phyloP scores from a whole-genome alignment of 1,284 basidiomycete genomes.

The Papiliotrema fonsecae region DNA sequence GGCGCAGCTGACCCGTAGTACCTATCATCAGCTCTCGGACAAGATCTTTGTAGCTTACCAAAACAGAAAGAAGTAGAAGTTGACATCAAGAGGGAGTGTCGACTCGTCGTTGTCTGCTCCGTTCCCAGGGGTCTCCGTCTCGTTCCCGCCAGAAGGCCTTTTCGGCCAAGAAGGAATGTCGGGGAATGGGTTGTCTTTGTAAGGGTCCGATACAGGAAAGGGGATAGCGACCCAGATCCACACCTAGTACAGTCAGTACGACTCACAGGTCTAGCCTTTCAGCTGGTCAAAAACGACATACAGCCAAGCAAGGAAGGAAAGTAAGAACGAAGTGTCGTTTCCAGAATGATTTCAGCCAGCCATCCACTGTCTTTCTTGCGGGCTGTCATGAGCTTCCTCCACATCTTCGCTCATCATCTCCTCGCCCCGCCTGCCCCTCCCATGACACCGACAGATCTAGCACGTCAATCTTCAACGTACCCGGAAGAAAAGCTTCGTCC shows the following conservation, averaged over 20 bases:
- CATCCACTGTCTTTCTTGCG: conserved; percentile 47
- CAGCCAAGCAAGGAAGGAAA: conserved; percentile 50
- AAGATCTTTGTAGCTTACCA: conserved; percentile 26
- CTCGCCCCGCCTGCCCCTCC: not conserved
- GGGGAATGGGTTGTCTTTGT: conserved; percentile 42
- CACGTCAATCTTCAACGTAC: conserved; percentile 13
- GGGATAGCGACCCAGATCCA: conserved; percentile 56
- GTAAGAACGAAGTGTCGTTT: conserved; percentile 52
- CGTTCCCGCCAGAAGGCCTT: conserved; percentile 12
- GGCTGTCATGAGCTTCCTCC: conserved; percentile 47
- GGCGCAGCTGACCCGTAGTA: conserved; percentile 35
- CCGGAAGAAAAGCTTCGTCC: conserved; percentile 33
- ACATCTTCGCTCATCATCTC: no score
- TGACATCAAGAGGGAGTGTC: conserved; percentile 47
- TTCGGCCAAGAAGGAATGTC: conserved; percentile 44
- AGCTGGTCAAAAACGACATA: conserved; percentile 21
- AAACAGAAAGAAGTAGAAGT: conserved; percentile 52
- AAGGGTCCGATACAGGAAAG: conserved; percentile 53
- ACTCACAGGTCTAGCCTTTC: not conserved
- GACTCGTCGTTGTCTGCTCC: conserved; percentile 9
- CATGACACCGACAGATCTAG: not conserved
- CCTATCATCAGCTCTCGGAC: conserved; percentile 15
- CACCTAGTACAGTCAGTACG: conserved; percentile 24
- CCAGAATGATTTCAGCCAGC: conserved; percentile 52
- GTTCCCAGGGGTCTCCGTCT: conserved; percentile 1